A percentile compares a stretch with the other conserved stretches of the same genome.
Conservation (phyloP, 129 eudicot genomes). For the Centella asiatica region DNA sequence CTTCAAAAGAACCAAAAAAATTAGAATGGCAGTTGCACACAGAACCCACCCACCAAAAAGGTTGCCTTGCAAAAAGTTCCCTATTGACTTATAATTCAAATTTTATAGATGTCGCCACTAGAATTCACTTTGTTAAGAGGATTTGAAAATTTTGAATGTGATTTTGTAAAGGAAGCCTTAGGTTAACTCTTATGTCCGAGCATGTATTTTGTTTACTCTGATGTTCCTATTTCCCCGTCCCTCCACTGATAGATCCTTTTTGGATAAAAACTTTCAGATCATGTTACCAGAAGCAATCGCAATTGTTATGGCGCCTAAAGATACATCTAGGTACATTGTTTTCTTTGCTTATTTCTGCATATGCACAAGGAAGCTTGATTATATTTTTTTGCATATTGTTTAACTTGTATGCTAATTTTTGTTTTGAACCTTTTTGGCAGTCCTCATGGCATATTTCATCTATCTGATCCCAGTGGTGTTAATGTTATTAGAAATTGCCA, state of each 20-base stretch:
- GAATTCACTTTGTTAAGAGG: no score
- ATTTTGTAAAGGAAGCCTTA: neutral
- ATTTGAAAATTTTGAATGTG: neutral
- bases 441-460: conserved; percentile 96
- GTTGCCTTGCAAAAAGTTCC: no score
- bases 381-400: neutral
- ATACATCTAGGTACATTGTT: conserved; percentile 58
- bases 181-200: neutral
- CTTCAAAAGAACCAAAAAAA: no score
- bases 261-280: conserved; percentile 38
- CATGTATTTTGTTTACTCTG: neutral
- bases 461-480: conserved; percentile 93
- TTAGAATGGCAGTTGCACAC: no score
- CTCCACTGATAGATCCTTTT: conserved; percentile 1
- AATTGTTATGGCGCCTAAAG: conserved; percentile 99
- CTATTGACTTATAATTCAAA: no score
- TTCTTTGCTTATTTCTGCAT: neutral
- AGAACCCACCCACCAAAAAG: no score
- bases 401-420: neutral
- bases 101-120: no score
- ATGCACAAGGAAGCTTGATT: no score
- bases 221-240: neutral
- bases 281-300: conserved; percentile 99
- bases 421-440: conserved; percentile 28
- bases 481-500: conserved; percentile 75